Conservation (phyloP, 2,329 filamentous ascomycete genomes). For the Colletotrichum lindemuthianum region DNA sequence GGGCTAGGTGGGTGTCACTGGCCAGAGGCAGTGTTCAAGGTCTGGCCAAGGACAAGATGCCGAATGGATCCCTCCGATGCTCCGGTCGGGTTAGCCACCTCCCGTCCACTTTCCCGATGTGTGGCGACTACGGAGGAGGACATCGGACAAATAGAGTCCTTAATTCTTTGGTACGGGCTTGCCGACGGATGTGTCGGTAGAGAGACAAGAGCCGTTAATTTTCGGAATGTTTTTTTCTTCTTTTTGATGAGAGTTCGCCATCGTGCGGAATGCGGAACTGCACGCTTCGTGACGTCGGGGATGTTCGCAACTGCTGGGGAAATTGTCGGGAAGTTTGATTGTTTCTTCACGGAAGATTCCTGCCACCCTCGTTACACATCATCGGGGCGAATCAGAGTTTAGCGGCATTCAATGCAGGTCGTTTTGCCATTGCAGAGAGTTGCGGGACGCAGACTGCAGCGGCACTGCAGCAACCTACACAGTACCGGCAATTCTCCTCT, state of each 20-base stretch:
- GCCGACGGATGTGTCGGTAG: no score
- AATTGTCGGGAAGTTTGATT: conserved; percentile 8
- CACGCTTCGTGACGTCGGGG: conserved; percentile 3
- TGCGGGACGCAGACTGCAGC: conserved; percentile 18
- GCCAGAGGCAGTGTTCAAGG: no score
- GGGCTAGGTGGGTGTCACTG: no score
- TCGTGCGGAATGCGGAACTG: conserved; percentile 8
- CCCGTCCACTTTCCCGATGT: no score
- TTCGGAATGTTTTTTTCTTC: background rate
- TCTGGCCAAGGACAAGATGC: no score
- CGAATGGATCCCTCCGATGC: no score
- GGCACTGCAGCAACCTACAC: no score
- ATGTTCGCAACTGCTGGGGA: background rate
- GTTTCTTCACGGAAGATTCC: background rate
- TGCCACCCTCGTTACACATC: background rate
- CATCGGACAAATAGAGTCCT: background rate
- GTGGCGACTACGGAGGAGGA: no score
- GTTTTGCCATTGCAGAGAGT: conserved; percentile 14
- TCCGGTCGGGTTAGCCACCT: no score
- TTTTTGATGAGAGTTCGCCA: background rate
- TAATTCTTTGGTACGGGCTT: no score
- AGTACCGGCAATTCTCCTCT: no score
- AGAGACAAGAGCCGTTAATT: no score
- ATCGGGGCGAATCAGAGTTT: background rate
- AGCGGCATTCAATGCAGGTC: conserved; percentile 14